Evolutionary conservation across 2,329 filamentous ascomycete genomes (phyloP), one percentile per base, ranked within the genome.

Genomic region (Hypoxylon sp.): DNA sequence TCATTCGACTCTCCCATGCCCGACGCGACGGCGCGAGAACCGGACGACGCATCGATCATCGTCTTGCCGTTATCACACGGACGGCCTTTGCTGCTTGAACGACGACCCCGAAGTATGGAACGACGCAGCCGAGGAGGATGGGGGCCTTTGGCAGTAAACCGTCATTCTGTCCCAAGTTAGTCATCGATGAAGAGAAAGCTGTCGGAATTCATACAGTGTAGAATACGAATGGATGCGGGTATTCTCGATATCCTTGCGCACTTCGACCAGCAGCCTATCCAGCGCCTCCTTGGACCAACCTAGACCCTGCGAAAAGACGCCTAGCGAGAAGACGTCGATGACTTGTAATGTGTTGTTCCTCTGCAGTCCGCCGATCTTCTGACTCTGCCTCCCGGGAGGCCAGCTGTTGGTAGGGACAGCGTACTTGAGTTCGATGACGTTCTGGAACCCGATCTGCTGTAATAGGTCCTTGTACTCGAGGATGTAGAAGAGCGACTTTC

Each of bases 401-500:
- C 69, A 71, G 0, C 68, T 49, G 48, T 72, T 72, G 9, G 68
- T 68, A 1, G 67, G 67, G 0, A 69, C 70, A 1, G 66, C 67
- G 40, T 71, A 63, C 45, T 70, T 71, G 9, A 67, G 65, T 33
- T 70, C 64, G 21, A 62, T 61, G 26, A 72, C 52, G 15, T 66
- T 63, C 41, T 67, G 61, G 43, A 70, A 71, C 1, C 69, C 69
- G 10, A 54, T 48, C 15, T 62, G 63, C n/a, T 67, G 55, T 4
- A 72, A 46, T 24, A 67, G 38, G 9, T 53, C 35, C 48, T 63
- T 69, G 43, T 70, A 72, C 6, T 69, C 58, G 9, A 55, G 46
- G 33, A 68, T 63, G 41, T 70, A 71, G 27, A 68, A 58, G 24
- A 73, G 60, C n/a, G 72, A 71, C 43, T 65, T 71, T 7, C 73